A percentile compares a stretch with the other conserved stretches of the same genome.
Conservation (phyloP, 2,329 filamentous ascomycete genomes). For the Diaporthe velutina region DNA sequence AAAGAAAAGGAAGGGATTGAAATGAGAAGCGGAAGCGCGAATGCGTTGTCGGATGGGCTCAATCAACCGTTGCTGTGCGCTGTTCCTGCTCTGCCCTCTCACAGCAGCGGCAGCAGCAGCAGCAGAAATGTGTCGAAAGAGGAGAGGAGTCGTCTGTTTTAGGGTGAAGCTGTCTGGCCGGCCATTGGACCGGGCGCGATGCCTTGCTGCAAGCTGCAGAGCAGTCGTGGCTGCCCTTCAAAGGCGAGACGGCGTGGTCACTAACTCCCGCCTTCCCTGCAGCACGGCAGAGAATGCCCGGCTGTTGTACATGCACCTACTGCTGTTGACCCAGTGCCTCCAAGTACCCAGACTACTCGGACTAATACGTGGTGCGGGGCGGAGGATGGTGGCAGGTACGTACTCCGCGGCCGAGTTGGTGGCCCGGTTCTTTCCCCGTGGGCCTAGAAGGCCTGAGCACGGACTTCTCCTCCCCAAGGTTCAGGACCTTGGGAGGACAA, state of each 20-base stretch:
- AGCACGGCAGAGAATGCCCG: slow-evolving; percentile 7
- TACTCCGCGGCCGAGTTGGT: background rate
- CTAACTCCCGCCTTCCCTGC: slow-evolving; percentile 16
- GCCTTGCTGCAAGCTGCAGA: slow-evolving; percentile 40
- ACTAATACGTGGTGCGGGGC: slow-evolving; percentile 11
- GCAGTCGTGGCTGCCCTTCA: slow-evolving; percentile 41
- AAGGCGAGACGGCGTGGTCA: slow-evolving; percentile 32
- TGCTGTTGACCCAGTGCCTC: background rate
- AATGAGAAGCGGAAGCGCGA: slow-evolving; percentile 3
- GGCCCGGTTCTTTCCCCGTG: background rate
- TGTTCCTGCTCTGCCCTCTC: slow-evolving; percentile 22
- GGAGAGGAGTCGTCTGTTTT: slow-evolving; percentile 30
- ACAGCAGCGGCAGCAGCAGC: slow-evolving; percentile 16
- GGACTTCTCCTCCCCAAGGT: background rate
- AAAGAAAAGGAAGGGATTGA: slow-evolving; percentile 10
- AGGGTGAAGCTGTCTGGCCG: slow-evolving; percentile 26
- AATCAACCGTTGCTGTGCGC: slow-evolving; percentile 20
- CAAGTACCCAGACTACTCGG: background rate
- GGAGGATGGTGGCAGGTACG: background rate
- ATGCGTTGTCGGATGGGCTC: slow-evolving; percentile 26
- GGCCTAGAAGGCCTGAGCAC: slow-evolving; percentile 23
- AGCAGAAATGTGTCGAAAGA: slow-evolving; percentile 28
- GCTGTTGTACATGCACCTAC: background rate
- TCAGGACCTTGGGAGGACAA: slow-evolving; percentile 4
- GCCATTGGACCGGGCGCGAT: slow-evolving; percentile 36